Percentiles rank a stretch among this genome's conserved stretches.
phyloP scores from a whole-genome alignment of 2,329 filamentous ascomycete genomes.

The Colletotrichum sansevieriae region DNA sequence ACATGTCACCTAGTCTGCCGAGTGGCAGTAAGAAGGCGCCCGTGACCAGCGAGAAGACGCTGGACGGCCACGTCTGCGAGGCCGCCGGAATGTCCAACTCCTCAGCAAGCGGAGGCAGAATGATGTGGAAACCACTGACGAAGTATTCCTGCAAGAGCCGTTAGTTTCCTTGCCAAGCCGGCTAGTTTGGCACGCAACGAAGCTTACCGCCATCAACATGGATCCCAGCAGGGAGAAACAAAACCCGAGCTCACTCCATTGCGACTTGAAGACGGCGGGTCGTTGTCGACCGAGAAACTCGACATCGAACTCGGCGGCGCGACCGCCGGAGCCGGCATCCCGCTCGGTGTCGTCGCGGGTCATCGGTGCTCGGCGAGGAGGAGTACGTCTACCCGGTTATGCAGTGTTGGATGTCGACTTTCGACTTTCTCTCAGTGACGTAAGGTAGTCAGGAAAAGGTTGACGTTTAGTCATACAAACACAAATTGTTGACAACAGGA shows the following conservation, averaged over 20 bases:
- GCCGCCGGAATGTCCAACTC: constrained; percentile 73
- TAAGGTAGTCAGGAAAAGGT: background rate
- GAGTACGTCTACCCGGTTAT: background rate
- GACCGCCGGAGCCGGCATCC: constrained; percentile 23
- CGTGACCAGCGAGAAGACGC: constrained; percentile 70
- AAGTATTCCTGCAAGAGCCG: constrained; percentile 71
- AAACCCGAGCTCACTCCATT: constrained; percentile 71
- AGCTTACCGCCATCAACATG: constrained; percentile 68
- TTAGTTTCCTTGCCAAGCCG: background rate
- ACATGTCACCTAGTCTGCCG: constrained; percentile 73
- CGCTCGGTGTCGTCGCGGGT: constrained; percentile 32
- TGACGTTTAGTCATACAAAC: constrained; percentile 6
- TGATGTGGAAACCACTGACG: constrained; percentile 81
- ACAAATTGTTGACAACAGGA: constrained; percentile 8
- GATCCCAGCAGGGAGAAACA: constrained; percentile 72
- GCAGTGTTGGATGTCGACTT: background rate
- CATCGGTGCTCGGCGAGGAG: constrained; percentile 9
- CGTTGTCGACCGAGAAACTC: constrained; percentile 73
- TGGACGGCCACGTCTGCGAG: constrained; percentile 74
- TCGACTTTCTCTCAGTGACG: background rate
- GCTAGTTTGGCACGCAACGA: too few relatives aligned
- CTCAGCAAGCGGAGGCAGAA: constrained; percentile 74
- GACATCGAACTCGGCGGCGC: constrained; percentile 53
- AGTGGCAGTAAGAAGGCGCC: constrained; percentile 72
- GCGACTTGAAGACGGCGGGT: constrained; percentile 66